phyloP scores from a whole-genome alignment of 2,329 filamentous ascomycete genomes.

The Beauveria brongniartii region DNA sequence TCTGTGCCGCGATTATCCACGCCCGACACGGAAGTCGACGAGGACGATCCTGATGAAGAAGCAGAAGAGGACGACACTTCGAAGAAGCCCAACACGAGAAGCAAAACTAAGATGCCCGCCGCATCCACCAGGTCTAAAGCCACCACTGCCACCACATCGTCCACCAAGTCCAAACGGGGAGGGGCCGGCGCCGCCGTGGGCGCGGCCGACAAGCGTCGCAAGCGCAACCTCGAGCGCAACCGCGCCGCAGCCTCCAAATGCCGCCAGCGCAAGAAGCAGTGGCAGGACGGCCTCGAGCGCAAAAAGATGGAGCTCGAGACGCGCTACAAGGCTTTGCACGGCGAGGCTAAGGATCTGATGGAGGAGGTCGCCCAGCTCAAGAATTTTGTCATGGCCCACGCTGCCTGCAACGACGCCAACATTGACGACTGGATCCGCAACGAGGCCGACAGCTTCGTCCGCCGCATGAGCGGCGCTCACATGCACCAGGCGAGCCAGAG shows the following conservation, averaged over 20 bases:
- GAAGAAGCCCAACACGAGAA: background rate
- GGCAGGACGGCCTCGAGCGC: constrained; percentile 41
- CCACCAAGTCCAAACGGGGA: background rate
- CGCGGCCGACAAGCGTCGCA: constrained; percentile 27
- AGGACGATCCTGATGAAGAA: background rate
- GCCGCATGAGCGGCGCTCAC: constrained; percentile 15
- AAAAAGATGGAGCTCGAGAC: constrained; percentile 35
- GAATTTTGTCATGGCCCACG: constrained; percentile 43
- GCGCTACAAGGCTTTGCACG: constrained; percentile 34
- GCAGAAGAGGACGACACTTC: background rate
- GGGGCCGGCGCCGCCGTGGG: background rate
- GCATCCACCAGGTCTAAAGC: constrained; percentile 15
- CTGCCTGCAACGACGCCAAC: constrained; percentile 42
- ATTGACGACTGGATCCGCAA: constrained; percentile 47
- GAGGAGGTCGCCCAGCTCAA: constrained; percentile 40
- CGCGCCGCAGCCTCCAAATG: constrained; percentile 67
- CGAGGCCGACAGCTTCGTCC: constrained; percentile 42
- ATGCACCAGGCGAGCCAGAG: constrained; percentile 7
- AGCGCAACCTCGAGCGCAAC: constrained; percentile 58
- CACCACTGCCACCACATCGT: background rate
- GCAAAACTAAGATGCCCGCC: constrained; percentile 2
- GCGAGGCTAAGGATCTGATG: constrained; percentile 34
- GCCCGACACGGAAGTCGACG: background rate
- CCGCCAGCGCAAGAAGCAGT: constrained; percentile 56
- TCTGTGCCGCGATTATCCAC: background rate